Base-by-base conservation (phyloP, 2,329 filamentous ascomycete species). In the Ascochyta lentis region DNA sequence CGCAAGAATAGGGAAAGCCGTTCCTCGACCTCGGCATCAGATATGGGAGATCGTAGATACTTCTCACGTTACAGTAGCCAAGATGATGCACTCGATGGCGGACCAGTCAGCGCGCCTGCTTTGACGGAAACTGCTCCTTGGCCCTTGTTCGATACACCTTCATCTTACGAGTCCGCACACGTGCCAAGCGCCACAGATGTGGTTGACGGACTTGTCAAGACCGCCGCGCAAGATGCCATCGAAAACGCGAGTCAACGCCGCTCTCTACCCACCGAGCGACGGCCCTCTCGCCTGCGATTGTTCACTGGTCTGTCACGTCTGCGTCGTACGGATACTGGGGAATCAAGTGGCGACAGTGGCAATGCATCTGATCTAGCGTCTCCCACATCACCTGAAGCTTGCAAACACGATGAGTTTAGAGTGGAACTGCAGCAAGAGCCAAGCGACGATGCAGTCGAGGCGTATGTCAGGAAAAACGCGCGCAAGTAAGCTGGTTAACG, bases 1-100 rank as follows among this genome's bases (percentile, higher is more conserved):
- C 70, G 69, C 34, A 74, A 73, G 52, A 69, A 69, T 42, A 70
- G 70, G 40, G 64, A 65, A 45, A 72, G 66, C 34, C 64, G 60
- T 38, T 72, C 70, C 8, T 69, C 70, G 12, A 51, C 67, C 9
- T 72, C 71, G 23, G 62, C 48, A 16, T 70, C 70, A 19, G 69
- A 61, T 26, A 58, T 62, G 35, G 59, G 59, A 33, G 55, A 64
- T 23, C 45, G 33, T 2, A 63, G 58, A 58, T 39, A 49, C 22
- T 54, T 35, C n/a, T 60, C 60, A 23, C 59, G 60, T 42, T 55
- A 59, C 44, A 49, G 44, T 40, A 65, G 59, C 33, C 53, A 60
- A 10, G 58, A 63, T 26, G 49, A 60, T 33, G 38, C 39, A 26
- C 29, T 19, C 13, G 38, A 41, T 19, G 42, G 49, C 16, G 51